These are phyloP conservation scores for Thelonectria rubi DNA, from an alignment of 2,329 filamentous ascomycete species.

Conservation along the genomic window DNA sequence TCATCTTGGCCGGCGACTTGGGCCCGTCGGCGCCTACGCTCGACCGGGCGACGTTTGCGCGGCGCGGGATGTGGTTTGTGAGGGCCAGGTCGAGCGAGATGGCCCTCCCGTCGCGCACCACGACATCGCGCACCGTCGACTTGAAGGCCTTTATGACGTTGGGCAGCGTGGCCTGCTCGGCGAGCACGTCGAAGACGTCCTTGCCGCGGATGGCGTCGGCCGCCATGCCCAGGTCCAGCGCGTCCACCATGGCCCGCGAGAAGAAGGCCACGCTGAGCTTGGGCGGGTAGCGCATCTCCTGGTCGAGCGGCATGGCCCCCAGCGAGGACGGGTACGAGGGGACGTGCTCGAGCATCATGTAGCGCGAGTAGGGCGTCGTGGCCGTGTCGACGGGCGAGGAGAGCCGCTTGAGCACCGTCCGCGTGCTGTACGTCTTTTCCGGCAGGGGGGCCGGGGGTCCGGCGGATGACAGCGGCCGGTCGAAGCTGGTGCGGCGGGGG, in stretches of 20 bases:
- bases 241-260: slow-evolving; percentile 57
- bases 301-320: slow-evolving; percentile 39
- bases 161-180: slow-evolving; percentile 55
- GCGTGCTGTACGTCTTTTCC: slow-evolving; percentile 42
- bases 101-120: slow-evolving; percentile 49
- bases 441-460: slow-evolving; percentile 18
- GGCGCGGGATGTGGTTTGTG: slow-evolving; percentile 40
- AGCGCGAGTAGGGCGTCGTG: slow-evolving; percentile 44
- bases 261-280: slow-evolving; percentile 56
- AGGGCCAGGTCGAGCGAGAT: slow-evolving; percentile 45
- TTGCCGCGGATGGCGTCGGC: slow-evolving; percentile 52
- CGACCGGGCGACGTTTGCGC: slow-evolving; percentile 35
- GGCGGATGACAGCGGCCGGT: slow-evolving; percentile 39
- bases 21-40: slow-evolving; percentile 35
- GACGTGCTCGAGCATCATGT: slow-evolving; percentile 45
- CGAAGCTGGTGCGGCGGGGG: slow-evolving; percentile 36
- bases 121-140: slow-evolving; percentile 52
- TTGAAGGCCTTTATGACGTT: slow-evolving; percentile 57
- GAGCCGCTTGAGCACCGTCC: slow-evolving; percentile 36
- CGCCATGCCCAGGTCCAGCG: slow-evolving; percentile 54
- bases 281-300: slow-evolving; percentile 41
- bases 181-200: slow-evolving; percentile 65
- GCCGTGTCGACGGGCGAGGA: slow-evolving; percentile 35
- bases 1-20: slow-evolving; percentile 30
- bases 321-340: slow-evolving; percentile 37